A percentile compares a stretch with the other conserved stretches of the same genome.
phyloP scores from a whole-genome alignment of 441 rosid species.

The Syzygium syzygioides region DNA sequence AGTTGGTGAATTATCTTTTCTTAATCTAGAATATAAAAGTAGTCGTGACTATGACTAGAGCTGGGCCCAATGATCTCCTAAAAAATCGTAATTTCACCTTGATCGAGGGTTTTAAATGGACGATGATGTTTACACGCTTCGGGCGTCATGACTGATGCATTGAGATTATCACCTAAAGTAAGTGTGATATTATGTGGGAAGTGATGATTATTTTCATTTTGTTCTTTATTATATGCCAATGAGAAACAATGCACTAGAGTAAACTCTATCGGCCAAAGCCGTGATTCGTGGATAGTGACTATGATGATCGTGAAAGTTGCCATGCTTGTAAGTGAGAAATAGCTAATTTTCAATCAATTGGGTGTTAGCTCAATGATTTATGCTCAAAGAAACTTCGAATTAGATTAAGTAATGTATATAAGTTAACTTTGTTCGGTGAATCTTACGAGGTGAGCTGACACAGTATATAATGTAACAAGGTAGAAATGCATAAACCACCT shows the following conservation, averaged over 20 bases:
- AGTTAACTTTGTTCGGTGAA: background rate
- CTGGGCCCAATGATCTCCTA: background rate
- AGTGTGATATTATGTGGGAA: background rate
- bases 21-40: background rate
- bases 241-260: background rate
- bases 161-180: background rate
- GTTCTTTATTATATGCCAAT: background rate
- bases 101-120: background rate
- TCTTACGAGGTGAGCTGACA: background rate
- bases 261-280: background rate
- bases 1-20: background rate
- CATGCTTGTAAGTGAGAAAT: background rate
- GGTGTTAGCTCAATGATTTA: background rate
- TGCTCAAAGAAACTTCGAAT: background rate
- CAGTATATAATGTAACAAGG: background rate
- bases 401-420: background rate
- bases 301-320: background rate
- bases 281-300: background rate
- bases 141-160: background rate
- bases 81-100: background rate
- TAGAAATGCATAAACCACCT: background rate
- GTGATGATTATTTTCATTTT: background rate
- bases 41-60: background rate
- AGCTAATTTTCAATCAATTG: background rate
- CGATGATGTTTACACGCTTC: background rate